These are phyloP conservation scores for Lactarius evosmus DNA, from an alignment of 768 basidiomycete genomes.

Conservation along the genomic window DNA sequence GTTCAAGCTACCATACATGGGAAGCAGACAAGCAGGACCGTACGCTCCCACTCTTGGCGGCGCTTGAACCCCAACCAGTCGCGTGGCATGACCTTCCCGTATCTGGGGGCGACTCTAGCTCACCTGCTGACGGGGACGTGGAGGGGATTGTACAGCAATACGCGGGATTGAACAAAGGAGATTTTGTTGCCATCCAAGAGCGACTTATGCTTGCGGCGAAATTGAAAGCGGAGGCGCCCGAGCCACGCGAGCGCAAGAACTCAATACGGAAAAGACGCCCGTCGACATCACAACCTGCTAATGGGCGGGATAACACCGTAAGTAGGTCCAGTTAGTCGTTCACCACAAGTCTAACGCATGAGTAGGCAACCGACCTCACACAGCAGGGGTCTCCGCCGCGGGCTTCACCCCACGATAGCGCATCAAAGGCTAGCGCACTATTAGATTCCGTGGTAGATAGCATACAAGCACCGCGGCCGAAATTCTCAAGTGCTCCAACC, in stretches of 20 bases:
- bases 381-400: slow-evolving; percentile 41
- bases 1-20: slow-evolving; percentile 85
- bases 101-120: slow-evolving; percentile 43
- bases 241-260: slow-evolving; percentile 58
- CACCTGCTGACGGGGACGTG: slow-evolving; percentile 51
- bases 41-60: slow-evolving; percentile 51
- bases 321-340: slow-evolving; percentile 20
- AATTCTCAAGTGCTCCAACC: slow-evolving; percentile 8
- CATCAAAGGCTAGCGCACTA: slow-evolving; percentile 59
- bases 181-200: slow-evolving; percentile 72
- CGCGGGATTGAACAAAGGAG: slow-evolving; percentile 65
- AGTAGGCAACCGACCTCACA: slow-evolving; percentile 58
- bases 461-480: slow-evolving; percentile 37
- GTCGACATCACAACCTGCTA: slow-evolving; percentile 79
- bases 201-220: slow-evolving; percentile 64
- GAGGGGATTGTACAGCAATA: slow-evolving; percentile 65
- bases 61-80: slow-evolving; percentile 47
- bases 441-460: slow-evolving; percentile 60
- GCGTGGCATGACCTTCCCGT: slow-evolving; percentile 62
- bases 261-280: slow-evolving; percentile 75
- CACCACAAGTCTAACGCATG: background rate
- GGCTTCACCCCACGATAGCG: slow-evolving; percentile 44
- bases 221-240: slow-evolving; percentile 53
- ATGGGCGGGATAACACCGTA: slow-evolving; percentile 47
- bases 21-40: slow-evolving; percentile 57